Percentiles rank a stretch among this genome's conserved stretches.
These are phyloP conservation scores for Cryptococcus sp. DNA, from an alignment of 1,284 basidiomycete species.

Conservation along the genomic window DNA sequence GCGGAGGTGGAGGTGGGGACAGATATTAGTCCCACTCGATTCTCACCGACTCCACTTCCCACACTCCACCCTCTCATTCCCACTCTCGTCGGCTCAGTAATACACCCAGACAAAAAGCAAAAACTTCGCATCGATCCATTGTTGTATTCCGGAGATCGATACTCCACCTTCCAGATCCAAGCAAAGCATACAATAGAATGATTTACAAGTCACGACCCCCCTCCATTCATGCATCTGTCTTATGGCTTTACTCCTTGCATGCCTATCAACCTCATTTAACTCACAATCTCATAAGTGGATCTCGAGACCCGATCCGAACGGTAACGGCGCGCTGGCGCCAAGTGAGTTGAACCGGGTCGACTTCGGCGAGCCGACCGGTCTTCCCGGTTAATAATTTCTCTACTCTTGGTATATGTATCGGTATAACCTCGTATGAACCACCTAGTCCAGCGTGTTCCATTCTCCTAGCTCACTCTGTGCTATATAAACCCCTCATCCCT, in stretches of 20 bases:
- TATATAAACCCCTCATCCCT: neutral
- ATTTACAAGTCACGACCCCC: too few species aligned
- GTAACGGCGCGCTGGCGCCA: neutral
- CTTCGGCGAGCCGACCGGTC: neutral
- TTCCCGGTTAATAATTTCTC: neutral
- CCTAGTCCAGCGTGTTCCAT: neutral
- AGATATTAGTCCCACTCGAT: too few species aligned
- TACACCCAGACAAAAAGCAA: neutral
- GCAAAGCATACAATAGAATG: too few species aligned
- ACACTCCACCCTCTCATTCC: too few species aligned
- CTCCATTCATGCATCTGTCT: too few species aligned
- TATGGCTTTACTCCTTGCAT: too few species aligned
- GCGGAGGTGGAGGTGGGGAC: neutral
- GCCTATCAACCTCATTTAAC: too few species aligned
- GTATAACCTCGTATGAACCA: neutral
- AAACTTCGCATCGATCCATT: neutral
- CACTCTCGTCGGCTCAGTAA: too few species aligned
- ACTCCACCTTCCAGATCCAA: too few species aligned
- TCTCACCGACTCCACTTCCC: neutral
- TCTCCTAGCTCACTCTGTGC: neutral
- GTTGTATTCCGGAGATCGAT: neutral
- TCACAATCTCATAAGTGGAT: too few species aligned
- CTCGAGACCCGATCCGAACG: too few species aligned
- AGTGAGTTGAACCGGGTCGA: neutral
- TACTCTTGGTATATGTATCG: neutral